Base-by-base conservation (phyloP, 208 protist genomes). In the Porcisia hertigi region DNA sequence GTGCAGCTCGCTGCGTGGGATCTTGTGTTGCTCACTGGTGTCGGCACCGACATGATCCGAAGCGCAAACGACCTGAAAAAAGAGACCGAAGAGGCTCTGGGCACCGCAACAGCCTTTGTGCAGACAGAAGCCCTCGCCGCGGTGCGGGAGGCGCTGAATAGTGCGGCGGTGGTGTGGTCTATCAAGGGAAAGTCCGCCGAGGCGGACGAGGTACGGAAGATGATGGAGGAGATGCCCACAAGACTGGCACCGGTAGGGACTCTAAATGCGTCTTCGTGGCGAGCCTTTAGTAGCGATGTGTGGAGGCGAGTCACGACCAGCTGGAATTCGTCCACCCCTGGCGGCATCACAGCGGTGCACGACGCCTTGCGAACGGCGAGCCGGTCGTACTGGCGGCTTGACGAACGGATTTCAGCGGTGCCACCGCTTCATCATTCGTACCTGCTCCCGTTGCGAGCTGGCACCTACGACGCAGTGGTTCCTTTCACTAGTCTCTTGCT, bases 401-500 rank as follows among this genome's bases (percentile, higher is more conserved):
- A 34, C 69, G 54, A 66, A 30, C 11, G 43, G 23, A 43, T 39
- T 53, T 54, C 64, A 58, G 55, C 65, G 11, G 55, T 66, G 59
- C 71, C 59, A 58, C 55, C 55, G n/a, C 23, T 75, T 20, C 43
- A 62, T 36, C 4, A 74, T 20, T 64, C 70, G 23, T 58, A 47
- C 30, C 73, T 82, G 4, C 59, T 76, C 6, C 73, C 73, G 0
- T 45, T 82, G 60, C 59, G 60, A 2, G 60, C 72, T 30, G 78
- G 78, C 53, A 75, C 59, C n/a, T 75, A 75, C 62, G 78, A 82
- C 53, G 57, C 67, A 1, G 73, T 78, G 1, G 73, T 82, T 18
- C 78, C 78, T 6, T 70, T 82, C 14, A 30, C 73, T 18, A 76
- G 82, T 9, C 45, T 78, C 64, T 49, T 88, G 34, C 80, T 88